Evolutionary conservation across 176 grass and related monocot species (phyloP).

Genomic region (Cenchrus purpureus): DNA sequence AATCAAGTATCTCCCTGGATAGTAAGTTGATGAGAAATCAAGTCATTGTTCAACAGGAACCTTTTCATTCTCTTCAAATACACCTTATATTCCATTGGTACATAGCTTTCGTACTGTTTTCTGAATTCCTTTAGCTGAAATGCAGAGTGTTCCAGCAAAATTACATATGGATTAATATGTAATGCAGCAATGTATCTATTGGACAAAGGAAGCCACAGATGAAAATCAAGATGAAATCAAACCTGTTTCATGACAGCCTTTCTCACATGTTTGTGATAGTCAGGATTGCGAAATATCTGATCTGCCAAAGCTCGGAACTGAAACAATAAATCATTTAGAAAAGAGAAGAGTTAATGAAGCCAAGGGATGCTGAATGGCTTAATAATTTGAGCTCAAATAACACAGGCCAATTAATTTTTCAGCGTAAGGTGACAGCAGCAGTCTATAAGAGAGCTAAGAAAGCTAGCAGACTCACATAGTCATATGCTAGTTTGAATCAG

Average conservation of each 20-base stretch:
- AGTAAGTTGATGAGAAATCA: neutral
- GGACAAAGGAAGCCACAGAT: neutral
- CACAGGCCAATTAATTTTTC: neutral
- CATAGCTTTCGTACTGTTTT: conserved; percentile 86
- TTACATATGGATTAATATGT: neutral
- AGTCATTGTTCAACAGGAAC: conserved; percentile 44
- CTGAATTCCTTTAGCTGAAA: conserved; percentile 89
- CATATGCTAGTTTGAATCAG: neutral
- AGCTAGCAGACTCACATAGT: neutral
- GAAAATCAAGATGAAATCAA: neutral
- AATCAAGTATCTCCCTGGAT: conserved; percentile 5
- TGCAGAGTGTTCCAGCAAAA: conserved; percentile 24
- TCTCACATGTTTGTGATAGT: conserved; percentile 92
- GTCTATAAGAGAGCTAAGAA: neutral
- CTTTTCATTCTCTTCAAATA: conserved; percentile 98
- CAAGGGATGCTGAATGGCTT: neutral
- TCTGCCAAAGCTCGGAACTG: conserved; percentile 99
- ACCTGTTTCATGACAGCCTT: conserved; percentile 88
- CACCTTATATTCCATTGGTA: conserved; percentile 97
- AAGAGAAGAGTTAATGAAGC: neutral
- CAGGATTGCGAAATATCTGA: conserved; percentile 88
- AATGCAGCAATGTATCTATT: neutral
- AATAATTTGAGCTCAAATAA: neutral
- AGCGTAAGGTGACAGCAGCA: neutral
- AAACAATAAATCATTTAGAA: conserved; percentile 18